Evolutionary conservation across 306 rosid genomes (phyloP).

Genomic region (Hippophae rhamnoides): DNA sequence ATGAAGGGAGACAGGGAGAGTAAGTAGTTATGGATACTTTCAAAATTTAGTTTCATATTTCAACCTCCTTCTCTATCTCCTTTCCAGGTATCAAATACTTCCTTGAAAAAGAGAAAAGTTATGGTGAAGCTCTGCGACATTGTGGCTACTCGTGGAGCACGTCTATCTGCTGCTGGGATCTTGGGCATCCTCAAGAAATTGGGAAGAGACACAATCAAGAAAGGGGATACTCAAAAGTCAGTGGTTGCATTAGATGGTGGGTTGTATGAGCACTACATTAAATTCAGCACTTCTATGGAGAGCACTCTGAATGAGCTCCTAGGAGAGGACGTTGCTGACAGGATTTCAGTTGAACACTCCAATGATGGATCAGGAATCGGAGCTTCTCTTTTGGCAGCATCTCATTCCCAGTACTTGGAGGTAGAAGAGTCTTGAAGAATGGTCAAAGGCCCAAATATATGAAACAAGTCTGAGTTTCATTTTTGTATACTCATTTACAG

Average conservation of each 20-base stretch:
- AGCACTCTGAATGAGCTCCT: constrained; percentile 64
- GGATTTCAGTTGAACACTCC: constrained; percentile 49
- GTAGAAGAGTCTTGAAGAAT: constrained; percentile 41
- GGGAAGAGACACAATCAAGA: constrained; percentile 67
- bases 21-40: too few relatives aligned
- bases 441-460: constrained; percentile 13
- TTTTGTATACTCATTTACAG: constrained; percentile 23
- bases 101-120: constrained; percentile 62
- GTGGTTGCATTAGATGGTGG: constrained; percentile 91
- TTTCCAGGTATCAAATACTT: constrained; percentile 56
- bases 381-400: constrained; percentile 92
- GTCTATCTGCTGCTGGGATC: constrained; percentile 80
- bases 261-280: constrained; percentile 67
- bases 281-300: constrained; percentile 73
- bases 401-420: constrained; percentile 74
- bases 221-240: constrained; percentile 60
- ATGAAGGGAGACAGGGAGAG: too few relatives aligned
- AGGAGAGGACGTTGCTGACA: constrained; percentile 58
- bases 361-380: constrained; percentile 95
- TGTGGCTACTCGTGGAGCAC: constrained; percentile 79
- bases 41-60: neutral
- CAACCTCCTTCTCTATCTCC: neutral
- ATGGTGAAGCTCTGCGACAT: constrained; percentile 54
- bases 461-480: constrained; percentile 26
- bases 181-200: constrained; percentile 71